Percentiles rank a stretch among this genome's conserved stretches.
Evolutionary conservation across 371 early-diverging fungal genomes (phyloP).

Genomic region (Mucor circinelloides): DNA sequence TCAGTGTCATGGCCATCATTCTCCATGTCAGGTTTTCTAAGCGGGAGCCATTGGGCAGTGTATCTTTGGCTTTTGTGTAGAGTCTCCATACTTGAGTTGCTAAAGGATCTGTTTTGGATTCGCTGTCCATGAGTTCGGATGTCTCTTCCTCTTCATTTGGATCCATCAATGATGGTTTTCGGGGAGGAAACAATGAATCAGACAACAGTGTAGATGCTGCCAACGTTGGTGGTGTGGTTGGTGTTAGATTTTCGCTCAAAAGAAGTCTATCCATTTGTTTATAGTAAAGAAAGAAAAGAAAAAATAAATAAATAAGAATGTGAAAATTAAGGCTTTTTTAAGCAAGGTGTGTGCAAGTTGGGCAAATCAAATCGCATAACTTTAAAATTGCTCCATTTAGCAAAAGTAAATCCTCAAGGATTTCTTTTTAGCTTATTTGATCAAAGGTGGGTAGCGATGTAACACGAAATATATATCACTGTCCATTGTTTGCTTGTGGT

Average conservation of each 20-base stretch:
- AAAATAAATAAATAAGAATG: neutral
- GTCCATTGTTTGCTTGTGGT: neutral
- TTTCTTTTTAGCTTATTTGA: neutral
- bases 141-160: conserved; percentile 30
- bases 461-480: neutral
- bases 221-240: neutral
- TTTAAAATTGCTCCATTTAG: conserved; percentile 1
- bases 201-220: neutral
- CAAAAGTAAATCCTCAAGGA: neutral
- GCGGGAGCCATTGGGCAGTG: conserved; percentile 62
- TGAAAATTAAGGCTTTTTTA: neutral
- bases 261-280: neutral
- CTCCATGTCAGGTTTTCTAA: conserved; percentile 76
- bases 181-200: conserved; percentile 3
- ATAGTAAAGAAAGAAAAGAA: neutral
- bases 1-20: conserved; percentile 67
- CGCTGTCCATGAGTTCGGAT: conserved; percentile 7
- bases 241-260: neutral
- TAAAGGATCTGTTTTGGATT: conserved; percentile 42
- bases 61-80: conserved; percentile 73
- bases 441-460: neutral
- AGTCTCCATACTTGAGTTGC: conserved; percentile 68
- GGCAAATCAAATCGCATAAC: conserved; percentile 6
- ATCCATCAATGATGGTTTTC: neutral
- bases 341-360: neutral